Percentiles rank a stretch among this genome's conserved stretches.
Conservation (phyloP, 164 flowering plant genomes). For the Berberis vulgaris region DNA sequence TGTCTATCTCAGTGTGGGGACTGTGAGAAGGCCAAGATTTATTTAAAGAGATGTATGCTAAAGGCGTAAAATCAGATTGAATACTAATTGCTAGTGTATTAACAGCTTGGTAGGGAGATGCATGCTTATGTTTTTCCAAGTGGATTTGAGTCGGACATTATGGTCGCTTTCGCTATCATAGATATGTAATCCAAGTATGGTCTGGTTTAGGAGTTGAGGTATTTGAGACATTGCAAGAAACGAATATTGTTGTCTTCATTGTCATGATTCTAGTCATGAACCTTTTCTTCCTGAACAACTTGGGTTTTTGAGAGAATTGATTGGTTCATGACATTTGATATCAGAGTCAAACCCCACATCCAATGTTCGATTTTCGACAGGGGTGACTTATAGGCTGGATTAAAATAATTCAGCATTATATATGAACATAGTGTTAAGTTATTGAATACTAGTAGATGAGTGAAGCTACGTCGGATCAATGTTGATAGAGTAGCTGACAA, state of each 20-base stretch:
- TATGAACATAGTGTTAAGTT: no score
- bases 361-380: no score
- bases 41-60: constrained; percentile 33
- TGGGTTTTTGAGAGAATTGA: no score
- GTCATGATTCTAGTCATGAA: constrained; percentile 31
- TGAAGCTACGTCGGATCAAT: no score
- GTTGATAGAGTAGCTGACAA: no score
- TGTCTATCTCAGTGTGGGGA: constrained; percentile 39
- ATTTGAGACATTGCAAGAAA: constrained; percentile 33
- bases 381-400: no score
- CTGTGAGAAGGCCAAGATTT: not conserved
- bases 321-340: no score
- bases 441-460: no score
- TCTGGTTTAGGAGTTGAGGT: constrained; percentile 31
- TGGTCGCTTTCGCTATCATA: constrained; percentile 58
- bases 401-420: no score
- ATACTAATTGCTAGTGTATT: constrained; percentile 45
- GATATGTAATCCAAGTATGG: constrained; percentile 82
- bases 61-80: constrained; percentile 38
- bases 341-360: no score
- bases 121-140: constrained; percentile 61
- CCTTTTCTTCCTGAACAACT: no score
- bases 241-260: constrained; percentile 44
- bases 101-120: constrained; percentile 50
- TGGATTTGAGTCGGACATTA: constrained; percentile 31